Evolutionary conservation across 2,329 filamentous ascomycete genomes (phyloP), one percentile per base, ranked within the genome.

Genomic region (Colletotrichum sojae): DNA sequence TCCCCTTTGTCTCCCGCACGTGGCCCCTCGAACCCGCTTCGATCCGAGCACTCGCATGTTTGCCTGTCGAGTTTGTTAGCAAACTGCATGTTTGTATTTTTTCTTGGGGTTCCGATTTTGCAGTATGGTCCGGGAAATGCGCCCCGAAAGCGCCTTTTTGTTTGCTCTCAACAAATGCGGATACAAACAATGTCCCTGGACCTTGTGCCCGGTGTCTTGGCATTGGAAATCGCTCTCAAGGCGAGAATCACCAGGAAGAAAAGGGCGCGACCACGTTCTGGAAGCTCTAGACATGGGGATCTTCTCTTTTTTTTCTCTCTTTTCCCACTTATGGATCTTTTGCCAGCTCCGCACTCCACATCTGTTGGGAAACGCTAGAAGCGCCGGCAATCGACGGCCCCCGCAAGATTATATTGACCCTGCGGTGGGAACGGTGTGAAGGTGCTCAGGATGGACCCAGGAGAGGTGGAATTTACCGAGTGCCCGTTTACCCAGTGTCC

Each of bases 111-210:
- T n/a, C n/a, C n/a, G n/a, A n/a, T n/a, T n/a, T n/a, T n/a, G n/a
- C n/a, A n/a, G n/a, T n/a, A n/a, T n/a, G n/a, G n/a, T n/a, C n/a
- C 5, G 27, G 27, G 6, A 31, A 31, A 31, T 31, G 27, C 1
- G 16, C 15, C 40, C 40, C 40, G 40, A 43, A 15, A 43, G 40
- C 39, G 10, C 13, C 40, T 5, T 43, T 43, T 43, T n/a, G 22
- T 57, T 27, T 25, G 12, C 40, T 10, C 64, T 58, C 60, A 68
- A 64, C 65, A 53, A 40, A 46, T 67, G 65, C 59, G 53, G 65
- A 53, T 58, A 45, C 25, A 20, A 40, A 40, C 36, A 20, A n/a
- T 40, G 10, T 43, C 31, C 16, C 39, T 15, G 20, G 13, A 31
- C 46, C 46, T 15, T 20, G 25, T 2, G 36, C 4, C 16, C 13